Evolutionary conservation across 139 green algal species (phyloP).

Genomic region (Eudorina sp.): DNA sequence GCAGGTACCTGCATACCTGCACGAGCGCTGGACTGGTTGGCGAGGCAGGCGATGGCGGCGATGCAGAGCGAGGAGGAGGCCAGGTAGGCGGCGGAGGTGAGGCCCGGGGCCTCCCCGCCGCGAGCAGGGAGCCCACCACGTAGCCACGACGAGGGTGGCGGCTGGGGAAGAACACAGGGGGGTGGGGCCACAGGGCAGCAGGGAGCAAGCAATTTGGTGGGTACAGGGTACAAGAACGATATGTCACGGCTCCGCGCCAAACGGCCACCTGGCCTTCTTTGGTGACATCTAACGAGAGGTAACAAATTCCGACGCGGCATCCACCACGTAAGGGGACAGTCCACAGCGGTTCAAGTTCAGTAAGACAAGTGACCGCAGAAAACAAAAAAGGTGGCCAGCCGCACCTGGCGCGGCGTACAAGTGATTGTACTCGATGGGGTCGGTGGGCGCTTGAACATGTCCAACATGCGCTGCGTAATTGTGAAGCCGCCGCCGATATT

Average conservation of each 20-base stretch:
- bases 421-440: slow-evolving; percentile 88
- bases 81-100: slow-evolving; percentile 85
- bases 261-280: too few relatives aligned
- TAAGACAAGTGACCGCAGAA: background rate
- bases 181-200: background rate
- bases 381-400: too few relatives aligned
- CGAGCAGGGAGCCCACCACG: slow-evolving; percentile 58
- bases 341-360: too few relatives aligned
- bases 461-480: slow-evolving; percentile 92
- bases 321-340: too few relatives aligned
- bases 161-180: slow-evolving; percentile 42
- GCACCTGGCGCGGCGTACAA: slow-evolving; percentile 76
- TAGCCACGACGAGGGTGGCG: slow-evolving; percentile 65
- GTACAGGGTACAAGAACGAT: too few relatives aligned
- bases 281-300: too few relatives aligned
- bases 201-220: too few relatives aligned
- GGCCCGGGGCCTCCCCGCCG: slow-evolving; percentile 60
- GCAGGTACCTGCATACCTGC: slow-evolving; percentile 32
- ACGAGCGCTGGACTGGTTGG: slow-evolving; percentile 83
- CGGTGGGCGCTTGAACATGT: slow-evolving; percentile 93
- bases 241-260: too few relatives aligned
- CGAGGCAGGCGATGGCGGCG: slow-evolving; percentile 87
- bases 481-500: slow-evolving; percentile 95
- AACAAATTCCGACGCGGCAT: too few relatives aligned
- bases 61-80: slow-evolving; percentile 85